Base-by-base conservation (phyloP, 2,329 filamentous ascomycete genomes). In the Phialocephala sp. region DNA sequence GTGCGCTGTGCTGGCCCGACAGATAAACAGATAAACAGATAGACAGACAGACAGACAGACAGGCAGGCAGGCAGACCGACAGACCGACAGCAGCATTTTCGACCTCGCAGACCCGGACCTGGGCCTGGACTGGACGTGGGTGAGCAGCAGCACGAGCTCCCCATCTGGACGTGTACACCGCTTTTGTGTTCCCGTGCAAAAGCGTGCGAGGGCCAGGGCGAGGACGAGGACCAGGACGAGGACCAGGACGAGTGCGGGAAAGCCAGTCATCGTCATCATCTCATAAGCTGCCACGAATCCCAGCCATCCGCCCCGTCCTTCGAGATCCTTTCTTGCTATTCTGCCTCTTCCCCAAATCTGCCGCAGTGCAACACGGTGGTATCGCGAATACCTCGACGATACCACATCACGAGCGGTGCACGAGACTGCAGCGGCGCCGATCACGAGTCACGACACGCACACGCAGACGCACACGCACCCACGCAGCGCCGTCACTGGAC, bases 101-200 rank as follows among this genome's bases (percentile, higher is more conserved):
- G 11, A 20, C 27, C 27, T 32, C 27, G 27, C 27, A 32, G 27
- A 32, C 27, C 27, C 27, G 27, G 27, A 32, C 27, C 27, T 32
- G 27, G 27, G 6, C 27, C 27, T 32, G 27, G 27, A 32, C 27
- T 32, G 27, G 27, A 6, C 27, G 27, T 32, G 27, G 27, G 27
- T 32, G 27, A 32, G 27, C 47, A 52, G 47, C 47, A 52, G 47
- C 37, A 52, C 11, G 11, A 11, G 24, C 11, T 52, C 55, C 55
- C 15, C 39, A 39, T 57, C 14, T 9, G 55, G 55, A 37, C 18
- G 35, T 22, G 32, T 57, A 27, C 55, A 57, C 55, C 55, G 55
- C 55, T 54, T 54, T 27, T 57, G 35, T 56, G 54, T 56, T 57
- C 55, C 55, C 55, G 55, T 57, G 18, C 20, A 57, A 56, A 52